Evolutionary conservation across 2,329 filamentous ascomycete genomes (phyloP).

Genomic region (Botrytis galanthina): DNA sequence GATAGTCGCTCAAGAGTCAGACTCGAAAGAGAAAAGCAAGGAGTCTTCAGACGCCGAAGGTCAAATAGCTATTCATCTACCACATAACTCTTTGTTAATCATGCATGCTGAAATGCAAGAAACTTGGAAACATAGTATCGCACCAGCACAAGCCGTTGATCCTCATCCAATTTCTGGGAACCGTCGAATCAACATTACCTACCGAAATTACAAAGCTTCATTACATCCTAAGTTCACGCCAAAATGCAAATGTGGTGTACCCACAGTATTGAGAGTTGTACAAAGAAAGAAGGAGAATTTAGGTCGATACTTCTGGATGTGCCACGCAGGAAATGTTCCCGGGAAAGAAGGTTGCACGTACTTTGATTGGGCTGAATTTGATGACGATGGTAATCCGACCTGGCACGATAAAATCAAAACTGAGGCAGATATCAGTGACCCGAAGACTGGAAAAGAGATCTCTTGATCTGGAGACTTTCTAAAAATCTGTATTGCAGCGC

Average conservation of each 20-base stretch:
- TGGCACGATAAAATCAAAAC: slow-evolving; percentile 44
- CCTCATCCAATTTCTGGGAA: slow-evolving; percentile 81
- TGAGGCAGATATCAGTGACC: neutral
- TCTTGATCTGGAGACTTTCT: neutral
- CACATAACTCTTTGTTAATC: slow-evolving; percentile 87
- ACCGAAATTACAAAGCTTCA: slow-evolving; percentile 76
- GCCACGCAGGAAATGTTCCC: slow-evolving; percentile 70
- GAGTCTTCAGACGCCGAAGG: slow-evolving; percentile 65
- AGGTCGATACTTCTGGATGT: slow-evolving; percentile 93
- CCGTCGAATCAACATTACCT: slow-evolving; percentile 88
- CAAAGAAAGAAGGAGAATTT: slow-evolving; percentile 73
- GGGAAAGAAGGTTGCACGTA: slow-evolving; percentile 69
- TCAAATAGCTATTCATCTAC: slow-evolving; percentile 88
- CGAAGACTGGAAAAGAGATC: neutral
- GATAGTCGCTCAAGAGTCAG: slow-evolving; percentile 60
- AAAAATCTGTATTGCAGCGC: neutral
- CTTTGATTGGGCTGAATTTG: slow-evolving; percentile 84
- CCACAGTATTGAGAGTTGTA: slow-evolving; percentile 70
- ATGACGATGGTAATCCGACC: slow-evolving; percentile 78
- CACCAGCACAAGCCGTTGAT: slow-evolving; percentile 71
- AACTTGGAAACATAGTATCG: slow-evolving; percentile 88
- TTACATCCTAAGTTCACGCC: slow-evolving; percentile 79
- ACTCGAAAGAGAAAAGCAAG: slow-evolving; percentile 32
- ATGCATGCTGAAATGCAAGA: slow-evolving; percentile 99
- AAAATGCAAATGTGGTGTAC: slow-evolving; percentile 70